Conservation (phyloP, 1,139 yeast genomes). For the Geotrichum restrictum region DNA sequence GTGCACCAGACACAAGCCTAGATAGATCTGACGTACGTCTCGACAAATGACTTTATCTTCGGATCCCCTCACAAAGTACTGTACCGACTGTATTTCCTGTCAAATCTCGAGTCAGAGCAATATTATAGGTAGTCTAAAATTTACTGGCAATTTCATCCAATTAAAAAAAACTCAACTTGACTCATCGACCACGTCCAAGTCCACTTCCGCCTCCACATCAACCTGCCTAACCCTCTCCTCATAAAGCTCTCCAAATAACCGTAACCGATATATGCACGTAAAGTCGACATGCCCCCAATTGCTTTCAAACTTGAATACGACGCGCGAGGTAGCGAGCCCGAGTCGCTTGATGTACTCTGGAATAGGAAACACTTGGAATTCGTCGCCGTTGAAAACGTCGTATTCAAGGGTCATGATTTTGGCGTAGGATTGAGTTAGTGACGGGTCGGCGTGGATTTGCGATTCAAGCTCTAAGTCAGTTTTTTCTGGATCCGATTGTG, state of each 20-base stretch:
- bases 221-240: not conserved
- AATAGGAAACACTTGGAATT: conserved; percentile 35
- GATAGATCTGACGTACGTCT: too few species aligned
- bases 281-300: conserved; percentile 38
- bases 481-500: not conserved
- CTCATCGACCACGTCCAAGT: too few species aligned
- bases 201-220: too few species aligned
- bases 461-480: conserved; percentile 8
- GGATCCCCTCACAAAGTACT: too few species aligned
- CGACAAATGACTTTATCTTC: too few species aligned
- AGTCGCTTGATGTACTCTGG: conserved; percentile 26
- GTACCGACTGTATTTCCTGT: too few species aligned
- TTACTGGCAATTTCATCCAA: too few species aligned
- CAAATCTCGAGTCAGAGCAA: too few species aligned
- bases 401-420: conserved; percentile 32
- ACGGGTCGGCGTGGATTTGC: conserved; percentile 23
- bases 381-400: conserved; percentile 29
- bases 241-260: conserved; percentile 32
- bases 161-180: too few species aligned
- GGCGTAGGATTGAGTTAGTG: too few species aligned
- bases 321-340: conserved; percentile 25
- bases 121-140: too few species aligned
- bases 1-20: too few species aligned
- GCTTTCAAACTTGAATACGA: conserved; percentile 31
- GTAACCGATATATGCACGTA: conserved; percentile 38